phyloP scores from a whole-genome alignment of 1,284 basidiomycete genomes.

The Ustilago xerochloae region DNA sequence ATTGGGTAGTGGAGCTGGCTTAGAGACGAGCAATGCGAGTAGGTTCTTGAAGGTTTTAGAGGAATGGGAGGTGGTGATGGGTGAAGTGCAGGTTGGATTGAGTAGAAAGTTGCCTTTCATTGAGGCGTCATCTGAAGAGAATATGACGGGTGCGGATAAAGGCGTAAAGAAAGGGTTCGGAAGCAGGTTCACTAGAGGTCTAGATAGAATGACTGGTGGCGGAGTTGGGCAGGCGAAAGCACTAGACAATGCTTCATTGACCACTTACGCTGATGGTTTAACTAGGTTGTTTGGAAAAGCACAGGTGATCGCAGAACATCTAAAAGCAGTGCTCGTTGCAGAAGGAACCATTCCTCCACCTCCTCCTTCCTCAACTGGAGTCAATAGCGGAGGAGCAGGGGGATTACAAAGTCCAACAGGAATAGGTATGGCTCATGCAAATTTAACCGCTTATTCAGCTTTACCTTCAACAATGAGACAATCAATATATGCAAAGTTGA shows the following conservation, averaged over 20 bases:
- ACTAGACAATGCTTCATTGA: not conserved
- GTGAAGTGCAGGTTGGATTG: constrained; percentile 73
- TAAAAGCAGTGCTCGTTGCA: constrained; percentile 6
- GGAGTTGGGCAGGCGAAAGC: constrained; percentile 12
- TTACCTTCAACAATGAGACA: constrained; percentile 72
- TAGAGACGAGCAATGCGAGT: constrained; percentile 44
- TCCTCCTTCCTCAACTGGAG: not conserved
- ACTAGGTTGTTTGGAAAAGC: not conserved
- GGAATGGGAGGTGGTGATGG: constrained; percentile 85
- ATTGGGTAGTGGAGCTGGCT: constrained; percentile 38
- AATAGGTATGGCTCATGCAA: constrained; percentile 4
- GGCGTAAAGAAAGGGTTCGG: constrained; percentile 8
- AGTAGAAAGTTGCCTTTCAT: constrained; percentile 82
- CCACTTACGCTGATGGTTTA: constrained; percentile 11
- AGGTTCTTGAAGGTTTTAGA: constrained; percentile 70
- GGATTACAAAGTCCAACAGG: constrained; percentile 10
- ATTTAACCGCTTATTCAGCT: constrained; percentile 20
- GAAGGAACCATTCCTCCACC: constrained; percentile 5
- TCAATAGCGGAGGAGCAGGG: not conserved
- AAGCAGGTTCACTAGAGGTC: constrained; percentile 12
- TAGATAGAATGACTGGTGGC: constrained; percentile 27
- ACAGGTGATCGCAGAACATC: constrained; percentile 1
- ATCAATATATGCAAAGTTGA: constrained; percentile 80
- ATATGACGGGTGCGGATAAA: not conserved
- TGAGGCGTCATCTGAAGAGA: constrained; percentile 73